A percentile compares a stretch with the other conserved stretches of the same genome.
These are phyloP conservation scores for Pythium grandisporangium DNA, from an alignment of 352 stramenopile genomes.

Conservation along the genomic window DNA sequence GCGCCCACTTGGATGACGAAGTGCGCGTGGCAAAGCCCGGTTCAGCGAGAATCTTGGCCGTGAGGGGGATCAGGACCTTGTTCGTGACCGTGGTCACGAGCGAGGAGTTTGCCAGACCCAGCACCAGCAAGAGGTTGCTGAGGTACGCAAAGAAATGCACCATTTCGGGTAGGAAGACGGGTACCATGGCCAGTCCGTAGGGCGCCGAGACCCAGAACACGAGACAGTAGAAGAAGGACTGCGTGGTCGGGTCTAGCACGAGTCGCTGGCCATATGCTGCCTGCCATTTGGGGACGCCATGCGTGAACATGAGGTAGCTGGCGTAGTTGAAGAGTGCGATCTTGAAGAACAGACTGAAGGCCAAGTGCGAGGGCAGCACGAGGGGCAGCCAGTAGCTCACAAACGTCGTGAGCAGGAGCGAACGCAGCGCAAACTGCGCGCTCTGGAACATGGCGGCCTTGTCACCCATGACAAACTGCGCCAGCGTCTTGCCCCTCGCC, in stretches of 20 bases:
- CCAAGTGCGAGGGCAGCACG: slow-evolving; percentile 23
- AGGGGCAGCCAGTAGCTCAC: slow-evolving; percentile 64
- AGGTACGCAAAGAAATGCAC: slow-evolving; percentile 69
- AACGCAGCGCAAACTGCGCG: slow-evolving; percentile 62
- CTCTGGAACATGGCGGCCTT: slow-evolving; percentile 60
- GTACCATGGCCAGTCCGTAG: slow-evolving; percentile 69
- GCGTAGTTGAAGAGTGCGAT: slow-evolving; percentile 67
- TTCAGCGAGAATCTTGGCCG: slow-evolving; percentile 50
- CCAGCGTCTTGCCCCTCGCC: slow-evolving; percentile 34
- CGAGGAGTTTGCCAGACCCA: slow-evolving; percentile 27
- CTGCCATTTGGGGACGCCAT: slow-evolving; percentile 63
- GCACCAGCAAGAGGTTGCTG: slow-evolving; percentile 40
- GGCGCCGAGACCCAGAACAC: slow-evolving; percentile 78
- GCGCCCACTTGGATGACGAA: slow-evolving; percentile 63
- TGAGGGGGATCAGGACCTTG: slow-evolving; percentile 46
- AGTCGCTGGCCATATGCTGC: slow-evolving; percentile 73
- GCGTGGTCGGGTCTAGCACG: slow-evolving; percentile 69
- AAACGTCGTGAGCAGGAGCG: slow-evolving; percentile 58
- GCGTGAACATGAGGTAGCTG: slow-evolving; percentile 75
- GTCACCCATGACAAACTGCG: slow-evolving; percentile 39
- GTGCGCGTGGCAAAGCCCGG: slow-evolving; percentile 42
- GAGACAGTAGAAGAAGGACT: slow-evolving; percentile 80
- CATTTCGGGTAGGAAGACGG: slow-evolving; percentile 71
- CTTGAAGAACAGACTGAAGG: slow-evolving; percentile 76
- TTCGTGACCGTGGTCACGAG: slow-evolving; percentile 34